A percentile compares a stretch with the other conserved stretches of the same genome.
phyloP scores from a whole-genome alignment of 306 rosid genomes.

The Luffa aegyptiaca region DNA sequence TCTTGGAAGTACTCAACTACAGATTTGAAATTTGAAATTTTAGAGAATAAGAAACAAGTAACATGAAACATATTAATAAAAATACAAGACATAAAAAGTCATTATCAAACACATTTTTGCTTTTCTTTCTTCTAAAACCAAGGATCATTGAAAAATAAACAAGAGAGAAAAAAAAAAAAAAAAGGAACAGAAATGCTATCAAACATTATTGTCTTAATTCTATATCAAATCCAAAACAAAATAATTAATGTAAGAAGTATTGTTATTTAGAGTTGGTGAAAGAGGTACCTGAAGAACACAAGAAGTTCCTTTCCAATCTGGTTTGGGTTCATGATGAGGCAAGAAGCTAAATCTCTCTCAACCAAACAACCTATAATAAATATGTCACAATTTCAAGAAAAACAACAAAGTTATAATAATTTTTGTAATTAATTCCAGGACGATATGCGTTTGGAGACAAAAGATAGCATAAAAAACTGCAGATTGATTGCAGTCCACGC shows the following conservation, averaged over 20 bases:
- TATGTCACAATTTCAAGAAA: neutral
- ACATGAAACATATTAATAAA: too few relatives aligned
- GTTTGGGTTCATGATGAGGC: slow-evolving; percentile 97
- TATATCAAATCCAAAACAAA: too few relatives aligned
- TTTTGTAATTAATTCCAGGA: slow-evolving; percentile 30
- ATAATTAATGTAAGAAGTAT: too few relatives aligned
- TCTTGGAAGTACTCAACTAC: slow-evolving; percentile 85
- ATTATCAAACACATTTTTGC: too few relatives aligned
- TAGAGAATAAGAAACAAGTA: too few relatives aligned
- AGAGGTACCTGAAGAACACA: slow-evolving; percentile 85
- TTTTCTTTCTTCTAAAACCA: too few relatives aligned
- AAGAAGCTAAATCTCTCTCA: slow-evolving; percentile 1
- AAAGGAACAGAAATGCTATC: neutral
- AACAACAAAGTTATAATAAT: neutral
- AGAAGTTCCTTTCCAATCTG: slow-evolving; percentile 72
- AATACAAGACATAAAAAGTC: too few relatives aligned
- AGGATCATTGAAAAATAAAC: too few relatives aligned
- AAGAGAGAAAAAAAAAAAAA: too few relatives aligned
- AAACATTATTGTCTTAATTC: too few relatives aligned
- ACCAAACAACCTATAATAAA: neutral
- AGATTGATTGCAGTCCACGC: slow-evolving; percentile 89
- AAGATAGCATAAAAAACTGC: slow-evolving; percentile 40
- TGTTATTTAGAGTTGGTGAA: slow-evolving; percentile 52
- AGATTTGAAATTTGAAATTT: too few relatives aligned
- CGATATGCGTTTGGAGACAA: slow-evolving; percentile 54